Conservation (phyloP, 352 stramenopile genomes). For the Pythium aphanidermatum region DNA sequence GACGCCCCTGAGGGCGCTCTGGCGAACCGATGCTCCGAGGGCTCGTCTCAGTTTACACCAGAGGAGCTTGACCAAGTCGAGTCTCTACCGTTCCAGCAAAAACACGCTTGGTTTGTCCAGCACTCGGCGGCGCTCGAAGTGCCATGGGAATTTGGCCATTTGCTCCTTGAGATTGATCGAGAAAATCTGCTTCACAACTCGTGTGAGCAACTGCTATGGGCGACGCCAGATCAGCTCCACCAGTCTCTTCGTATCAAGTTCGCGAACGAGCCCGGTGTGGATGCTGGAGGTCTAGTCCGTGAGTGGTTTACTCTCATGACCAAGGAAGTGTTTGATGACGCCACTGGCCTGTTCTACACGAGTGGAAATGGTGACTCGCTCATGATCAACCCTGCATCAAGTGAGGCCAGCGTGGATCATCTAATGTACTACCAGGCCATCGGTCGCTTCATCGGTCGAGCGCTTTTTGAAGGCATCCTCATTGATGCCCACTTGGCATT, state of each 20-base stretch:
- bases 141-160: slow-evolving; percentile 83
- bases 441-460: slow-evolving; percentile 81
- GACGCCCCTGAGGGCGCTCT: slow-evolving; percentile 57
- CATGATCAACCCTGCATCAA: slow-evolving; percentile 81
- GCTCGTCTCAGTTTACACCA: slow-evolving; percentile 45
- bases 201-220: slow-evolving; percentile 81
- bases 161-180: slow-evolving; percentile 82
- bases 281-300: slow-evolving; percentile 86
- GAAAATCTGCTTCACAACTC: slow-evolving; percentile 88
- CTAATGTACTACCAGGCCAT: slow-evolving; percentile 89
- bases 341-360: slow-evolving; percentile 74
- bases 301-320: slow-evolving; percentile 92
- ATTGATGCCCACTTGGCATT: slow-evolving; percentile 80
- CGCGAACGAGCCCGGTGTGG: slow-evolving; percentile 86
- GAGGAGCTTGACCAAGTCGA: slow-evolving; percentile 71
- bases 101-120: slow-evolving; percentile 86
- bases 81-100: slow-evolving; percentile 77
- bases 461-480: slow-evolving; percentile 84
- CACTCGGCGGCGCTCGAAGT: slow-evolving; percentile 81
- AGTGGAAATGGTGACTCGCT: slow-evolving; percentile 69
- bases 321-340: slow-evolving; percentile 85
- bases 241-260: slow-evolving; percentile 89
- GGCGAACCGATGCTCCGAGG: slow-evolving; percentile 51
- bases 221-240: slow-evolving; percentile 75
- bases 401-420: slow-evolving; percentile 79